Evolutionary conservation across 495 filamentous ascomycete species (phyloP), one percentile per base, ranked within the genome.

Genomic region (Tirmania nivea): DNA sequence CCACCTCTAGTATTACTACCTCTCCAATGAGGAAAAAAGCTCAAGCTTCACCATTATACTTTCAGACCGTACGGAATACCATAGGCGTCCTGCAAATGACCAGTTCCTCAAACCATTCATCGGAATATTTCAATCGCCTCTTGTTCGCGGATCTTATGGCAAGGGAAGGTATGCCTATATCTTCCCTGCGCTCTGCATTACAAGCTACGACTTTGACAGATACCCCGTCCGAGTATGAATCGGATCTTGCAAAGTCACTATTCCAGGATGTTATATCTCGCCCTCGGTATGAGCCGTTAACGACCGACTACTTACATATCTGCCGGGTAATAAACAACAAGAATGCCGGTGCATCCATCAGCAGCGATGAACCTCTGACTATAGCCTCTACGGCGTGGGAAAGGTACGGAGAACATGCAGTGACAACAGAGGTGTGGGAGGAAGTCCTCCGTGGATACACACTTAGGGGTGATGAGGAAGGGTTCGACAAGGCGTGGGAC

Each of bases 381-480:
- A 45, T 45, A 14, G 4, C 4, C 17, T 19, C 14, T 14, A 19
- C 39, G 17, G 39, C 39, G 9, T 45, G 12, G 12, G 14, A 14
- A 14, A 19, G 5, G 14, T 45, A 45, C 17, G 39, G 39, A 10
- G 34, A 48, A 10, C 35, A 25, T 5, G 39, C n/a, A 34, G 48
- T 12, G 8, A 59, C 35, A 19, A 11, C n/a, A 9, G 12, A 2
- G 49, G 52, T 73, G n/a, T 87, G 81, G 78, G 66, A 71, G 3
- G 60, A 65, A 11, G 69, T 87, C 6, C 58, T 90, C 35, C 67
- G 69, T 34, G 85, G 86, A 1, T 80, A 88, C 57, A 78, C 77
- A 12, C 68, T 68, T 55, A 77, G 84, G 56, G 73, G 74, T 10
- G 74, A 78, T 52, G 69, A 78, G 57, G 53, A 73, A 60, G 70